These are phyloP conservation scores for Mrakiaceae sp. DNA, from an alignment of 1,284 basidiomycete genomes.

Conservation along the genomic window DNA sequence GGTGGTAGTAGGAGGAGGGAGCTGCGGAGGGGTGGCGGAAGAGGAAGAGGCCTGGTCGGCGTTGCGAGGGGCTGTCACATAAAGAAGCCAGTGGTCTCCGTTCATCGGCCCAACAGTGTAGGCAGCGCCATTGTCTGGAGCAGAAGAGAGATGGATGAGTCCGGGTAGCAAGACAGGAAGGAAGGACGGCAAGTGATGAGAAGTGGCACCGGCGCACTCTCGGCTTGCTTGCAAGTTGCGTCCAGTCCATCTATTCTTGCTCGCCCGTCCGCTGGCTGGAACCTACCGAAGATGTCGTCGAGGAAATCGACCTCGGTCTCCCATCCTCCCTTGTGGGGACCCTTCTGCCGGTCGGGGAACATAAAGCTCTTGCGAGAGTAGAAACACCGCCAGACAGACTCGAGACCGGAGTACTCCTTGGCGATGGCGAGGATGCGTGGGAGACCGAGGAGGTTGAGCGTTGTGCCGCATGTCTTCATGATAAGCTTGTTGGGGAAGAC, in stretches of 20 bases:
- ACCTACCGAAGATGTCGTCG: slow-evolving; percentile 67
- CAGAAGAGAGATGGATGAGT: background rate
- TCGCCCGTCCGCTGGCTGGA: too few species aligned
- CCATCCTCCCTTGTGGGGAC: slow-evolving; percentile 85
- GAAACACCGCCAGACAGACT: slow-evolving; percentile 74
- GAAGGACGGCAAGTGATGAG: background rate
- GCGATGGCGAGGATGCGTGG: slow-evolving; percentile 88
- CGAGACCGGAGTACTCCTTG: slow-evolving; percentile 59
- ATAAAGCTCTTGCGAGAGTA: slow-evolving; percentile 99
- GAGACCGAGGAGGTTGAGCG: slow-evolving; percentile 87
- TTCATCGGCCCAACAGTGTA: slow-evolving; percentile 98
- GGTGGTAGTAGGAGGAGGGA: slow-evolving; percentile 22
- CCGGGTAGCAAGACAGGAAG: background rate
- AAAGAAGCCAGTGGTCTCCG: slow-evolving; percentile 96
- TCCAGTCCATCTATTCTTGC: too few species aligned
- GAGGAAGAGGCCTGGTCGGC: slow-evolving; percentile 19
- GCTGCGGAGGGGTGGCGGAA: slow-evolving; percentile 19
- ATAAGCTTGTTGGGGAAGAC: slow-evolving; percentile 93
- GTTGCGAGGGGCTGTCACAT: slow-evolving; percentile 60
- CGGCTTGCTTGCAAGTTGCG: too few species aligned
- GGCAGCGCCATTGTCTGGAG: slow-evolving; percentile 54
- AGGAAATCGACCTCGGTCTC: slow-evolving; percentile 82
- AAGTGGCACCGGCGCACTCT: background rate
- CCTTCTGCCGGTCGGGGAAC: slow-evolving; percentile 92
- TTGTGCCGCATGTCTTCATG: slow-evolving; percentile 98